Conservation (phyloP, 2,329 filamentous ascomycete species). For the Bipolaris bicolor region DNA sequence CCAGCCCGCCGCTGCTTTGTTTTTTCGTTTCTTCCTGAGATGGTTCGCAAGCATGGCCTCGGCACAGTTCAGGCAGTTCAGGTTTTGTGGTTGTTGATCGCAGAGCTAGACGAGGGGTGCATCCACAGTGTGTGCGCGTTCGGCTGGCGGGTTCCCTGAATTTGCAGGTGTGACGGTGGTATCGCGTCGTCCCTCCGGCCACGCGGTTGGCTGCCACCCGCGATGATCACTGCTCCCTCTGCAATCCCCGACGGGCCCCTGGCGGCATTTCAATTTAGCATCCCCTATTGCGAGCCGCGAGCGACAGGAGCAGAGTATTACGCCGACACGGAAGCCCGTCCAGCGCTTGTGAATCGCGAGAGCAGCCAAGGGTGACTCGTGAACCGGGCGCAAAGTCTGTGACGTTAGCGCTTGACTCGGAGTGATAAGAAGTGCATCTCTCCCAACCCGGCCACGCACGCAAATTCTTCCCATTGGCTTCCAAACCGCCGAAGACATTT, state of each 20-base stretch:
- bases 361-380: conserved; percentile 22
- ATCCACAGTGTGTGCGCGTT: conserved; percentile 8
- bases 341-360: conserved; percentile 22
- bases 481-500: conserved; percentile 35
- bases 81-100: conserved; percentile 14
- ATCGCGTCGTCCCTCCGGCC: conserved; percentile 28
- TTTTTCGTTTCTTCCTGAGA: not conserved
- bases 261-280: conserved; percentile 31
- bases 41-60: conserved; percentile 16
- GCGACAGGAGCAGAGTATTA: conserved; percentile 26
- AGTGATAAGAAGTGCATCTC: conserved; percentile 45
- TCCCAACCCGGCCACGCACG: conserved; percentile 24
- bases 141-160: conserved; percentile 15
- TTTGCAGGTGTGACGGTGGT: conserved; percentile 26
- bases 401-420: conserved; percentile 30
- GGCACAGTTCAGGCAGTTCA: conserved; percentile 11
- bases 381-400: conserved; percentile 26
- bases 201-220: conserved; percentile 20
- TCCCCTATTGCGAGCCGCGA: conserved; percentile 24
- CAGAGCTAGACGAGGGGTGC: conserved; percentile 22
- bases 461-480: conserved; percentile 44
- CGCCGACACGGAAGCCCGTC: conserved; percentile 30
- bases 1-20: conserved; percentile 7
- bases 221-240: conserved; percentile 39
- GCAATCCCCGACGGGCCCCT: conserved; percentile 30